Evolutionary conservation across 148 eudicot species (phyloP).

Genomic region (Chenopodium formosanum): DNA sequence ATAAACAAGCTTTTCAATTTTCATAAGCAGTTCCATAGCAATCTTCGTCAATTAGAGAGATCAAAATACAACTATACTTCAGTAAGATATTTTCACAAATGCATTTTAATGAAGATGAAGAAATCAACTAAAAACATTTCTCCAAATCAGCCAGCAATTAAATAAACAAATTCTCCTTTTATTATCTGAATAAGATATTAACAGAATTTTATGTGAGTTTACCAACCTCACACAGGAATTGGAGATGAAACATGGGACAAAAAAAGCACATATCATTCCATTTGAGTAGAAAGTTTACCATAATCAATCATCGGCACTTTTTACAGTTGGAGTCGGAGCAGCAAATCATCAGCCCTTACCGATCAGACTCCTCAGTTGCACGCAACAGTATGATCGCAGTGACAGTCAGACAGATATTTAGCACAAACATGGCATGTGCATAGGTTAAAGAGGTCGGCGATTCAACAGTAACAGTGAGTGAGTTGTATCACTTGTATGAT

Average conservation of each 20-base stretch:
- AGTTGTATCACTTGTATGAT: neutral
- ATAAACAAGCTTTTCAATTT: neutral
- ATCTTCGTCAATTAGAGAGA: neutral
- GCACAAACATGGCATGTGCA: neutral
- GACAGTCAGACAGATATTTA: neutral
- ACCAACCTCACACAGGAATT: conserved; percentile 82
- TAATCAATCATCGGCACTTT: neutral
- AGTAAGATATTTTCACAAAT: neutral
- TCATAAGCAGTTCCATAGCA: neutral
- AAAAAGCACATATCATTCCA: too few species aligned
- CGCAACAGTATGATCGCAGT: neutral
- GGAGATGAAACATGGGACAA: conserved; percentile 32
- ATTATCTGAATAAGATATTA: neutral
- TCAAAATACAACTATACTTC: neutral
- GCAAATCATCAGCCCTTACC: neutral
- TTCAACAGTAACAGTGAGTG: neutral
- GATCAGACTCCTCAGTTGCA: neutral
- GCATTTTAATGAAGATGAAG: neutral
- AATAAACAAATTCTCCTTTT: neutral
- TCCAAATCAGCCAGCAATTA: neutral
- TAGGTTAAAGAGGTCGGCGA: neutral
- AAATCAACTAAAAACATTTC: neutral
- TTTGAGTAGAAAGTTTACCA: neutral
- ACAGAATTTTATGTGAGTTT: neutral
- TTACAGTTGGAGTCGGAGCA: neutral